phyloP scores from a whole-genome alignment of 345 rosid genomes.

The Hibiscus syriacus region DNA sequence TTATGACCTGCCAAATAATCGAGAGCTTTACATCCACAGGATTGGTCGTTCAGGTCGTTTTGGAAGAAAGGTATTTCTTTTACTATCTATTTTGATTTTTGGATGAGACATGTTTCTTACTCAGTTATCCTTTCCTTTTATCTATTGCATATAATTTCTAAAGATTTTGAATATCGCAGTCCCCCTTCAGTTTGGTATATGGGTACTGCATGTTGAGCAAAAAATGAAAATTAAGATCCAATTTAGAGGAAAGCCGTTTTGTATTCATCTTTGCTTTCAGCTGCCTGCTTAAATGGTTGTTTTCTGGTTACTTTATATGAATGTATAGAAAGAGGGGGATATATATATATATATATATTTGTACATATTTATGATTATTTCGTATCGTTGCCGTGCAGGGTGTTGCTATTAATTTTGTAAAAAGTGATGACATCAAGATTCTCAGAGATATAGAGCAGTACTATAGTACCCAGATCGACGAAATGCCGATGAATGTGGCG shows the following conservation, averaged over 20 bases:
- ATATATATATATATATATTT: no score
- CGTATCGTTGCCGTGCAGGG: conserved; percentile 37
- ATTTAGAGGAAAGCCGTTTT: not conserved
- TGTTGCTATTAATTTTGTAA: conserved; percentile 84
- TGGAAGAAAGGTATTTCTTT: conserved; percentile 76
- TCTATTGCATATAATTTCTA: not conserved
- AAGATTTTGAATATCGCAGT: not conserved
- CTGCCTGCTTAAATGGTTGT: not conserved
- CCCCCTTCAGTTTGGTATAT: not conserved
- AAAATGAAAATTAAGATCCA: not conserved
- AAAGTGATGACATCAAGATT: conserved; percentile 81
- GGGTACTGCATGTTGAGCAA: not conserved
- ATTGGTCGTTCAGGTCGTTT: conserved; percentile 98
- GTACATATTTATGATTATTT: not conserved
- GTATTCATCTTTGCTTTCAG: not conserved
- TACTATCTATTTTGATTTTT: not conserved
- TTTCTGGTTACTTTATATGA: no score
- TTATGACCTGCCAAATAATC: conserved; percentile 94
- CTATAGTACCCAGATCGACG: conserved; percentile 92
- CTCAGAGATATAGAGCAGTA: conserved; percentile 84
- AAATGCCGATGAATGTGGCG: conserved; percentile 93
- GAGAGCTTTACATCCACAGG: conserved; percentile 95
- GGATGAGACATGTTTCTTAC: not conserved
- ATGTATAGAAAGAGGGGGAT: no score
- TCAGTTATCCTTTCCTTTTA: not conserved